Percentiles rank a stretch among this genome's conserved stretches.
Conservation (phyloP, 2,329 filamentous ascomycete genomes). For the Calonectria crousiana region DNA sequence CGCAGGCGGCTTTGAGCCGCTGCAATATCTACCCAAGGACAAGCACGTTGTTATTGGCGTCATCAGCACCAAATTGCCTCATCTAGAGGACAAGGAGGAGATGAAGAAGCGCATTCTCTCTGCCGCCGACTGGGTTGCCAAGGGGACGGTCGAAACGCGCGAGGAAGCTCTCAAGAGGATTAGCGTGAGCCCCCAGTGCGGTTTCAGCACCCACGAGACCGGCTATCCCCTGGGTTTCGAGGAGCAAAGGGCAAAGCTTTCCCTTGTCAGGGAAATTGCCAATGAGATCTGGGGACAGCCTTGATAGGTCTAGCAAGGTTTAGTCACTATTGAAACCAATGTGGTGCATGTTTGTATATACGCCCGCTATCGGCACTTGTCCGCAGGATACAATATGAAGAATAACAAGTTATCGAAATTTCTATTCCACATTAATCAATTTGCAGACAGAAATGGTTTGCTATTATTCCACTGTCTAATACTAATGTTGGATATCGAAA, state of each 20-base stretch:
- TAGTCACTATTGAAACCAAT: not conserved
- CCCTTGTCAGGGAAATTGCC: conserved; percentile 77
- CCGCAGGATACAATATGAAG: not conserved
- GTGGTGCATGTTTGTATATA: no score
- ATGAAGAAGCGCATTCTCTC: conserved; percentile 70
- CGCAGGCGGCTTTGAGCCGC: conserved; percentile 74
- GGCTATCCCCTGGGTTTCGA: conserved; percentile 77
- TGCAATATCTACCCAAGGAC: conserved; percentile 69
- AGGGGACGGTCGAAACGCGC: conserved; percentile 72
- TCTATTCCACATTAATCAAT: not conserved
- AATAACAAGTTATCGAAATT: not conserved
- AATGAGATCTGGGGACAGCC: conserved; percentile 74
- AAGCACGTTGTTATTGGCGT: conserved; percentile 75
- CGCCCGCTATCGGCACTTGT: not conserved
- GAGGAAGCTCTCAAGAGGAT: conserved; percentile 78
- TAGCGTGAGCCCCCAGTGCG: conserved; percentile 78
- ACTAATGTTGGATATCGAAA: not conserved
- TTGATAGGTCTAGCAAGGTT: conserved; percentile 17
- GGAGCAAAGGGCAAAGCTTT: conserved; percentile 80
- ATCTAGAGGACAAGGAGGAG: conserved; percentile 73
- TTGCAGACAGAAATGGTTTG: not conserved
- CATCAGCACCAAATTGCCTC: conserved; percentile 72
- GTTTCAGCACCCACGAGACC: conserved; percentile 79
- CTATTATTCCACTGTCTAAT: not conserved
- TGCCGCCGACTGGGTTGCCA: conserved; percentile 76